These are phyloP conservation scores for Pseudotsuga menziesii DNA, from an alignment of 75 land plant species.

Conservation along the genomic window DNA sequence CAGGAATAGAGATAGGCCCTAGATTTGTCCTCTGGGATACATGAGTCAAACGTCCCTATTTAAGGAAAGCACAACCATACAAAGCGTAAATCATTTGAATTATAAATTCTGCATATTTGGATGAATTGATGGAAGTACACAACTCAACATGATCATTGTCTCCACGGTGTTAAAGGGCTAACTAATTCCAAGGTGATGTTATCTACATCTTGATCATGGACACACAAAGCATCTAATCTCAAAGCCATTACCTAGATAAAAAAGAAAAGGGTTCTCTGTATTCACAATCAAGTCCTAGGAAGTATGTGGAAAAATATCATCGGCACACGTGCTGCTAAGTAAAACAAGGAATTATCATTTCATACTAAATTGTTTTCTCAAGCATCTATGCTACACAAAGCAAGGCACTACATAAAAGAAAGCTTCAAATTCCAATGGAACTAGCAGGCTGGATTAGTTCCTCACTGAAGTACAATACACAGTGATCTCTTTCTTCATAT, in stretches of 20 bases:
- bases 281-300: background rate
- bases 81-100: background rate
- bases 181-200: background rate
- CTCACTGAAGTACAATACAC: background rate
- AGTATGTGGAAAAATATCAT: background rate
- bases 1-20: background rate
- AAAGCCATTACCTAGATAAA: background rate
- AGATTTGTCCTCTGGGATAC: background rate
- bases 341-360: background rate
- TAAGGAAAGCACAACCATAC: background rate
- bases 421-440: background rate
- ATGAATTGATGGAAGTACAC: background rate
- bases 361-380: background rate
- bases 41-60: background rate
- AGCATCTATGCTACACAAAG: no score
- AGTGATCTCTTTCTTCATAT: no score
- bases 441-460: background rate
- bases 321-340: no score
- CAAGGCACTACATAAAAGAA: background rate
- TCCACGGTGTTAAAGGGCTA: background rate
- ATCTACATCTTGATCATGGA: background rate
- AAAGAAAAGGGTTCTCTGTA: background rate
- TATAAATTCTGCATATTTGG: background rate
- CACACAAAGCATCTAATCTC: background rate
- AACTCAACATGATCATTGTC: background rate